These are phyloP conservation scores for Ramaria sp. DNA, from an alignment of 768 basidiomycete genomes.

Conservation along the genomic window DNA sequence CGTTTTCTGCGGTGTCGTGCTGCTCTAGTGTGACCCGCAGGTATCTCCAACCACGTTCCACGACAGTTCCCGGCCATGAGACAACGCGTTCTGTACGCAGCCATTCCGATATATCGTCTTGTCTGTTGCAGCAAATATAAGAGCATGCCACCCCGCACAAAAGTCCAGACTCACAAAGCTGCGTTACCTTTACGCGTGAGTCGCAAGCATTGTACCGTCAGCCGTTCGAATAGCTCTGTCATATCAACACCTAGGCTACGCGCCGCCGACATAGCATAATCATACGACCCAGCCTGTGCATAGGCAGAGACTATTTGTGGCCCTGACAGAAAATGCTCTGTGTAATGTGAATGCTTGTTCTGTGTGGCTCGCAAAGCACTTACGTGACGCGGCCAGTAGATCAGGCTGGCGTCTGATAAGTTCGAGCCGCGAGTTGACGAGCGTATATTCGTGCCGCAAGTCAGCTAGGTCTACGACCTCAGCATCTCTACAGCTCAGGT, in stretches of 20 bases:
- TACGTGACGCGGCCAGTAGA: constrained; percentile 42
- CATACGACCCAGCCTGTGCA: constrained; percentile 69
- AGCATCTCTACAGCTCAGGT: constrained; percentile 49
- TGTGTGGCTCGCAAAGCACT: constrained; percentile 15
- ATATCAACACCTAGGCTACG: constrained; percentile 73
- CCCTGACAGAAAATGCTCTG: constrained; percentile 3
- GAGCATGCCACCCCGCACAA: neutral
- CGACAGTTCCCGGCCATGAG: constrained; percentile 74
- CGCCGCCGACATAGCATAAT: constrained; percentile 67
- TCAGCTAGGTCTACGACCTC: constrained; percentile 75
- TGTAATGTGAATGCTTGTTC: too few species aligned
- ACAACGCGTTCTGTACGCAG: constrained; percentile 68
- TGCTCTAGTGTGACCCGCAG: constrained; percentile 69
- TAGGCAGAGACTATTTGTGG: constrained; percentile 55
- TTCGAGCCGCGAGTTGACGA: constrained; percentile 69
- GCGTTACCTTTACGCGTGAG: constrained; percentile 53
- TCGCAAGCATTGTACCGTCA: constrained; percentile 71
- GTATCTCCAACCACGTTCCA: constrained; percentile 81
- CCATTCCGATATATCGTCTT: constrained; percentile 71
- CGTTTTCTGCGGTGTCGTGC: constrained; percentile 61
- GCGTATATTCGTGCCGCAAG: constrained; percentile 65
- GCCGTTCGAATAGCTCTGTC: constrained; percentile 69
- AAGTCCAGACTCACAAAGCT: constrained; percentile 35
- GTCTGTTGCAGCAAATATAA: constrained; percentile 27
- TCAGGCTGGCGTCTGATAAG: constrained; percentile 58